A percentile compares a stretch with the other conserved stretches of the same genome.
These are phyloP conservation scores for Morella rubra DNA, from an alignment of 306 rosid genomes.

Conservation along the genomic window DNA sequence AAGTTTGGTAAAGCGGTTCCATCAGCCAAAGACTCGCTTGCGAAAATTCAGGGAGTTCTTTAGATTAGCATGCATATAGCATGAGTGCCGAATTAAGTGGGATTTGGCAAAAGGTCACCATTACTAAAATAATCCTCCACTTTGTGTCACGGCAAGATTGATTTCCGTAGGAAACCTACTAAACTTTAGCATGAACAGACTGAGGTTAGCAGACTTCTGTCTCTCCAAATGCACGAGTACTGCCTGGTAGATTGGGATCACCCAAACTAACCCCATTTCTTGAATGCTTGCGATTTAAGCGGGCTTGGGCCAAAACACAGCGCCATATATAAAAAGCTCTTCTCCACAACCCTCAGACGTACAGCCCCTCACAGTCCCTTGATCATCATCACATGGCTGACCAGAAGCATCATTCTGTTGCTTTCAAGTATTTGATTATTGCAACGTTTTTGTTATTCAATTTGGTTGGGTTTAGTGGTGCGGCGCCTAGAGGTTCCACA, in stretches of 20 bases:
- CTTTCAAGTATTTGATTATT: constrained; percentile 16
- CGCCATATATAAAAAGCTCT: constrained; percentile 27
- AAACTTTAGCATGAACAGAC: constrained; percentile 12
- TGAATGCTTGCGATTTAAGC: constrained; percentile 4
- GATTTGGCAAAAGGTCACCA: background rate
- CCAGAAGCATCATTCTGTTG: constrained; percentile 13
- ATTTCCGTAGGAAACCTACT: background rate
- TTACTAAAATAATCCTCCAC: background rate
- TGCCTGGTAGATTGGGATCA: background rate
- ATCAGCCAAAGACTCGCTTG: constrained; percentile 24
- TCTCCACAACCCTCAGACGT: background rate
- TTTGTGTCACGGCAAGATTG: constrained; percentile 25
- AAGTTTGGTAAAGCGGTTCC: background rate
- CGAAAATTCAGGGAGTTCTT: background rate
- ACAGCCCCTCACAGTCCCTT: background rate
- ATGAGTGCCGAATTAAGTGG: constrained; percentile 22
- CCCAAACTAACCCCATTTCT: constrained; percentile 15
- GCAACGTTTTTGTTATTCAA: constrained; percentile 24
- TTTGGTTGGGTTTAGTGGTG: constrained; percentile 21
- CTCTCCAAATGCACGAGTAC: constrained; percentile 37
- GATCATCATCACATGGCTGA: constrained; percentile 8
- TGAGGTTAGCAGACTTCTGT: constrained; percentile 24
- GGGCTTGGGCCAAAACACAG: constrained; percentile 13
- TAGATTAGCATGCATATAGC: constrained; percentile 4
- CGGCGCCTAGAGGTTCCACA: constrained; percentile 16